Base-by-base conservation (phyloP, 345 rosid species). In the Carallia pectinifolia region DNA sequence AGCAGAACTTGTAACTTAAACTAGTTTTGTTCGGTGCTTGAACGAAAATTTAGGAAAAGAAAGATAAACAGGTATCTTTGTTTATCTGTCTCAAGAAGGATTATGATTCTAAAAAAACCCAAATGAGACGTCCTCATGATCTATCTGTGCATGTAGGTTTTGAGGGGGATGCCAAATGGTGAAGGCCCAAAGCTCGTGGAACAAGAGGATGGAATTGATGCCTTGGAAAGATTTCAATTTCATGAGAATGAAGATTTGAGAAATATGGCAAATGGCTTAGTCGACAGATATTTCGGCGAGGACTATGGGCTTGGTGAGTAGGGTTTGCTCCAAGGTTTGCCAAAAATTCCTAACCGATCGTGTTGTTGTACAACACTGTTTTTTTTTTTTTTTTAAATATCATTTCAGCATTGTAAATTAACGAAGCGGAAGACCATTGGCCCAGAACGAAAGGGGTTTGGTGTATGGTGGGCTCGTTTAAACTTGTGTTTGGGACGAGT, bases 141-240 rank as follows among this genome's bases (percentile, higher is more conserved):
- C 13, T 38, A 34, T 54, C 1, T 62, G 29, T 31, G 38, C 29
- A 23, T 72, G 79, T 77, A 92, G 97, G 97, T 90, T 38, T 71
- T 95, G 80, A 83, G 99, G 70, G 99, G 97, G 58, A 87, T 95
- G 90, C 97, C 99, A 40, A 84, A 87, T 53, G 84, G 88, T 7
- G 96, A 92, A 72, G 99, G 99, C 58, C 66, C 90, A 15, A 90
- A 90, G 73, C 92, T 92, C 63, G 96, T 95, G 37, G 99, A 95
- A 81, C 83, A 58, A 79, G 92, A 88, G 79, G 98, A 95, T 15
- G 99, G 99, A n/a, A 95, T 95, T 33, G 97, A 90, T 61, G 98
- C 97, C 55, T 90, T 92, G 97, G 98, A 92, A 76, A 85, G 92
- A 81, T 89, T 87, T 69, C 98, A 95, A 82, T 95, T 95, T 80